Percentiles rank a stretch among this genome's conserved stretches.
Conservation (phyloP, 2,329 filamentous ascomycete species). For the Talaromyces sp. region DNA sequence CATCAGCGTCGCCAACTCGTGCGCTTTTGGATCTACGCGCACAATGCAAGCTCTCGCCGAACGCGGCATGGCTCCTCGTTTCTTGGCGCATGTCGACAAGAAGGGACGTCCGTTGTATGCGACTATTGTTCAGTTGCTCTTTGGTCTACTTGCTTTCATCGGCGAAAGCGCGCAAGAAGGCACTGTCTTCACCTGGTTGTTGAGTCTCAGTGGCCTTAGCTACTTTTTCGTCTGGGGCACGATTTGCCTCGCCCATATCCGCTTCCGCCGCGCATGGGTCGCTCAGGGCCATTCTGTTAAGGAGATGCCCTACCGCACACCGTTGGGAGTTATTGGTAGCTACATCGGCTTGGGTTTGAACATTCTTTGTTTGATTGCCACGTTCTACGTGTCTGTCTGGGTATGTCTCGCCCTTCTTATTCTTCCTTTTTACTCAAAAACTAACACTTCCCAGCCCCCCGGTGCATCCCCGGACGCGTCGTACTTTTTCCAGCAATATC, state of each 20-base stretch:
- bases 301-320: constrained; percentile 59
- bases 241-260: constrained; percentile 62
- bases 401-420: neutral
- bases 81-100: constrained; percentile 42
- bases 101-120: constrained; percentile 40
- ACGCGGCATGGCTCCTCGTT: constrained; percentile 38
- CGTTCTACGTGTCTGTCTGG: constrained; percentile 29
- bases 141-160: constrained; percentile 39
- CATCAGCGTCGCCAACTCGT: constrained; percentile 54
- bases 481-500: constrained; percentile 43
- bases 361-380: constrained; percentile 48
- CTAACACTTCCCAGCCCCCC: constrained; percentile 4
- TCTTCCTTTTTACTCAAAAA: neutral
- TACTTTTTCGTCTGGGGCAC: constrained; percentile 62
- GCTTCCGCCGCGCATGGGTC: constrained; percentile 59
- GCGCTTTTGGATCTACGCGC: constrained; percentile 52
- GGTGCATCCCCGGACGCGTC: constrained; percentile 28
- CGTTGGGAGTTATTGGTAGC: constrained; percentile 56
- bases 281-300: constrained; percentile 53
- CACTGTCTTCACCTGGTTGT: constrained; percentile 58
- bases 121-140: constrained; percentile 33
- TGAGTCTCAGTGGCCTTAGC: constrained; percentile 57
- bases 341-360: constrained; percentile 56
- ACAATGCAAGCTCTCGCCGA: constrained; percentile 50
- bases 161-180: constrained; percentile 41